These are phyloP conservation scores for Phaseolus coccineus DNA, from an alignment of 331 rosid species.

Conservation along the genomic window DNA sequence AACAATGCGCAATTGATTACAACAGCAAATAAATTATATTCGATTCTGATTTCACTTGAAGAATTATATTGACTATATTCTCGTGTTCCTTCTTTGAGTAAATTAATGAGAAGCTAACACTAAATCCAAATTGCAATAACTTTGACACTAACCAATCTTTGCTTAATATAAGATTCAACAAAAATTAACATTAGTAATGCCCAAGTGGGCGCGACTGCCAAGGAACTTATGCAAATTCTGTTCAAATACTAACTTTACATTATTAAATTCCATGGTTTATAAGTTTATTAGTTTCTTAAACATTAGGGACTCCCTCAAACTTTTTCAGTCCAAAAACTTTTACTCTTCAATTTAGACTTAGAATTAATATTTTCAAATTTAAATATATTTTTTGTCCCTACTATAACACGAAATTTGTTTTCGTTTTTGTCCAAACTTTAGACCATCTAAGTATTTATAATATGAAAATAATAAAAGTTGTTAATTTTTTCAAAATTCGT, in stretches of 20 bases:
- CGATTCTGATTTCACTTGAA: conserved; percentile 17
- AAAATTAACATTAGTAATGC: conserved; percentile 36
- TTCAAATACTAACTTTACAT: conserved; percentile 37
- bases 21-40: conserved; percentile 33
- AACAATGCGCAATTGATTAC: conserved; percentile 38
- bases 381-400: no score
- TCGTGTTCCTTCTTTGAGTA: conserved; percentile 39
- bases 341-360: no score
- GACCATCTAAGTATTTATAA: no score
- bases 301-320: no score
- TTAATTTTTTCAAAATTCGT: no score
- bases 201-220: conserved; percentile 11
- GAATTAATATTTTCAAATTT: no score
- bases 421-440: no score
- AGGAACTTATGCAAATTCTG: conserved; percentile 62
- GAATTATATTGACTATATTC: conserved; percentile 52
- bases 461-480: no score
- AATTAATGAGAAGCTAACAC: conserved; percentile 34
- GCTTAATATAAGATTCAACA: conserved; percentile 33
- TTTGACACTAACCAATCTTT: conserved; percentile 10
- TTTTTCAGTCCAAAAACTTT: no score
- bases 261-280: conserved; percentile 39
- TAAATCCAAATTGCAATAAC: conserved; percentile 27
- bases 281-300: conserved; percentile 34
- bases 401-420: no score